Percentiles rank a stretch among this genome's conserved stretches.
Conservation (phyloP, 192 early-diverging fungal species). For the Entomortierella beljakovae region DNA sequence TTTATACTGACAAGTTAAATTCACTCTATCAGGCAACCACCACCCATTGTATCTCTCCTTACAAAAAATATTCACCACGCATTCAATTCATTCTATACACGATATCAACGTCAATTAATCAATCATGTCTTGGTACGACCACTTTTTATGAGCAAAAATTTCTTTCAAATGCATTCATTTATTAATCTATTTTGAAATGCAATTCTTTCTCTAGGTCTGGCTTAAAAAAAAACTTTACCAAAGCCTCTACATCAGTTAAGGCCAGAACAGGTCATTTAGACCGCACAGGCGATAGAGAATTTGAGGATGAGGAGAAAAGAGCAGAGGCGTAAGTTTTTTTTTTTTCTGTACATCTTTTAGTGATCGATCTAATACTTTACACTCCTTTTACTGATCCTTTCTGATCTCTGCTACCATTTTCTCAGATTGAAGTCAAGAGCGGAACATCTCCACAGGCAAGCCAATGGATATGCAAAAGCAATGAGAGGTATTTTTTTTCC, state of each 20-base stretch:
- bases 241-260: slow-evolving; percentile 75
- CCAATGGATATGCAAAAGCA: slow-evolving; percentile 92
- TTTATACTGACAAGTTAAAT: too few species aligned
- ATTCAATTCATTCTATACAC: too few species aligned
- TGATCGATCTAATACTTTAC: not conserved
- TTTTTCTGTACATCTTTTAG: not conserved
- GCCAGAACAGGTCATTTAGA: slow-evolving; percentile 76
- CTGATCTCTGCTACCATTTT: not conserved
- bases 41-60: too few species aligned
- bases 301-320: slow-evolving; percentile 84
- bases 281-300: slow-evolving; percentile 83
- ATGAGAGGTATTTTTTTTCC: slow-evolving; percentile 67
- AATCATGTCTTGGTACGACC: too few species aligned
- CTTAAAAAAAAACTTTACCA: slow-evolving; percentile 84
- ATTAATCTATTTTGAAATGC: not conserved
- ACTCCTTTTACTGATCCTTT: slow-evolving; percentile 1
- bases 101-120: too few species aligned
- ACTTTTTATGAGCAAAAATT: too few species aligned
- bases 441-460: slow-evolving; percentile 88
- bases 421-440: slow-evolving; percentile 84
- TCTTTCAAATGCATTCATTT: not conserved
- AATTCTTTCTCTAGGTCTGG: slow-evolving; percentile 66
- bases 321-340: slow-evolving; percentile 67
- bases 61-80: too few species aligned
- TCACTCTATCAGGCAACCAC: too few species aligned